phyloP scores from a whole-genome alignment of 805 yeast genomes.

The Ogataea paradorogensis region DNA sequence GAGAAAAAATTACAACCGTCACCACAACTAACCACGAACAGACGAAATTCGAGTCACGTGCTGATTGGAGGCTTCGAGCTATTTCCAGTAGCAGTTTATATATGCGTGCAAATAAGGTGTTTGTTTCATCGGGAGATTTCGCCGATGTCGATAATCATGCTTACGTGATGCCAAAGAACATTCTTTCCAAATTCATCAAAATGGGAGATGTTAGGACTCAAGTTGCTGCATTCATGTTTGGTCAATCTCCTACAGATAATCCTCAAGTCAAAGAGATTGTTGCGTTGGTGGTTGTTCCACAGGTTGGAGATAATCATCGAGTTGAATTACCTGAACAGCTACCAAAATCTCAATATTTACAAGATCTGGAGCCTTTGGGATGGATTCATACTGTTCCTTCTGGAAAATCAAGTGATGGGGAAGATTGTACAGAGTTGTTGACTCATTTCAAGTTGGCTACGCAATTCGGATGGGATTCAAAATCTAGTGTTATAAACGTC shows the following conservation, averaged over 20 bases:
- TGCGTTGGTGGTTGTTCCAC: slow-evolving; percentile 80
- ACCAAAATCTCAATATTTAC: slow-evolving; percentile 41
- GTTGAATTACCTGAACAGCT: slow-evolving; percentile 56
- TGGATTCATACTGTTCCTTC: slow-evolving; percentile 90
- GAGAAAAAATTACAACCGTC: slow-evolving; percentile 92
- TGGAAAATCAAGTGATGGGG: slow-evolving; percentile 47
- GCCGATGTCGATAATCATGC: slow-evolving; percentile 55
- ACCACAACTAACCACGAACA: slow-evolving; percentile 90
- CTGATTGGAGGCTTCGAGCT: slow-evolving; percentile 90
- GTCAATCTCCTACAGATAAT: slow-evolving; percentile 72
- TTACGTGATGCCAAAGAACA: slow-evolving; percentile 77
- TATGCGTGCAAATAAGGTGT: slow-evolving; percentile 71
- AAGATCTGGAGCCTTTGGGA: slow-evolving; percentile 77
- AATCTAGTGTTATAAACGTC: slow-evolving; percentile 58
- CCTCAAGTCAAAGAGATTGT: slow-evolving; percentile 72
- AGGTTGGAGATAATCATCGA: slow-evolving; percentile 67
- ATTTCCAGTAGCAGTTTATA: slow-evolving; percentile 72
- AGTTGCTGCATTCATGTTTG: slow-evolving; percentile 78
- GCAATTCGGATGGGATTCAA: slow-evolving; percentile 38
- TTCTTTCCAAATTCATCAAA: slow-evolving; percentile 72
- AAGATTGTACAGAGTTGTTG: slow-evolving; percentile 71
- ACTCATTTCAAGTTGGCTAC: slow-evolving; percentile 47
- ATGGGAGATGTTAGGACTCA: slow-evolving; percentile 80
- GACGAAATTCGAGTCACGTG: slow-evolving; percentile 72
- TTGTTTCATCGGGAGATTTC: slow-evolving; percentile 63